These are phyloP conservation scores for Backusella morwellensis DNA, from an alignment of 192 early-diverging fungal genomes.

Conservation along the genomic window DNA sequence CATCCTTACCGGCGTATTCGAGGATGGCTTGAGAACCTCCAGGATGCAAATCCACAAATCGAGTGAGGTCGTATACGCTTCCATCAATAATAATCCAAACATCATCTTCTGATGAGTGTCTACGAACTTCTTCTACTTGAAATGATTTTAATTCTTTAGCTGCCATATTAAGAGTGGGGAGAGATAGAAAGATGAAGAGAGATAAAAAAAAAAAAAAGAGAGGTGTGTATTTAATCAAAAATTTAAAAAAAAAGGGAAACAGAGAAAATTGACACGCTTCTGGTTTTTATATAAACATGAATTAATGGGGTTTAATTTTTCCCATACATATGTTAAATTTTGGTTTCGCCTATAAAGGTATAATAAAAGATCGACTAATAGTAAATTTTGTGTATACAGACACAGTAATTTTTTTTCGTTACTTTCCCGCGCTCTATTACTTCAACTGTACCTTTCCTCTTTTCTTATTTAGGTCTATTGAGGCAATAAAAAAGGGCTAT, in stretches of 20 bases:
- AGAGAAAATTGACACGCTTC: background rate
- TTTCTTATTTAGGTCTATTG: background rate
- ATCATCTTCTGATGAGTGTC: slow-evolving; percentile 21
- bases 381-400: background rate
- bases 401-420: background rate
- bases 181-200: background rate
- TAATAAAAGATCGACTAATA: slow-evolving; percentile 1
- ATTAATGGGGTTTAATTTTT: background rate
- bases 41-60: slow-evolving; percentile 54
- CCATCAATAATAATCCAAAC: slow-evolving; percentile 62
- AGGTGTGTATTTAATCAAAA: background rate
- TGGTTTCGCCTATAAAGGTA: background rate
- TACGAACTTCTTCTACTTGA: slow-evolving; percentile 30
- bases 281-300: background rate
- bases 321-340: background rate
- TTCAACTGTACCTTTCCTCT: background rate
- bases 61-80: slow-evolving; percentile 58
- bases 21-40: slow-evolving; percentile 60
- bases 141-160: slow-evolving; percentile 16
- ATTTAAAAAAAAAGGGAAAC: background rate
- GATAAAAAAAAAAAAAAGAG: background rate
- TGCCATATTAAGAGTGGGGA: slow-evolving; percentile 2
- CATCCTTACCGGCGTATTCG: slow-evolving; percentile 78
- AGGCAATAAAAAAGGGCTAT: background rate
- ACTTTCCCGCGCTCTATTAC: background rate